Evolutionary conservation across 441 rosid genomes (phyloP).

Genomic region (Melastoma candidum): DNA sequence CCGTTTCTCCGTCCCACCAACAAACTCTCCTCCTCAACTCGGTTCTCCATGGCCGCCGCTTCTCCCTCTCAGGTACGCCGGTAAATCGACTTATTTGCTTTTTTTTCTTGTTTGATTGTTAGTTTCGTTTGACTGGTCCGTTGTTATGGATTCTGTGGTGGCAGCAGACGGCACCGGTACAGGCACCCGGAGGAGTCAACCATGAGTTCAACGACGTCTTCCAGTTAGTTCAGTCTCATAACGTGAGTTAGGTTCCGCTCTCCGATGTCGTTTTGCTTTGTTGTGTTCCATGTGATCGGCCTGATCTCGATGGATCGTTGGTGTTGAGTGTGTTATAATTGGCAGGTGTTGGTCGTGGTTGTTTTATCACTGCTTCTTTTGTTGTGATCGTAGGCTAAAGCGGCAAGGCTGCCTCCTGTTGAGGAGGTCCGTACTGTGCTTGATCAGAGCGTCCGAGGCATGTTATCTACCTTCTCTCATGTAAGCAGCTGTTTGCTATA

Average conservation of each 20-base stretch:
- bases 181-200: constrained; percentile 30
- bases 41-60: constrained; percentile 54
- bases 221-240: constrained; percentile 65
- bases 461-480: constrained; percentile 81
- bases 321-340: constrained; percentile 1
- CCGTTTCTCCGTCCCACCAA: constrained; percentile 19
- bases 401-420: constrained; percentile 68
- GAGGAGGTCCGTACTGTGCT: constrained; percentile 72
- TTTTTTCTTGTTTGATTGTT: neutral
- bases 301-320: neutral
- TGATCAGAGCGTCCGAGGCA: constrained; percentile 44
- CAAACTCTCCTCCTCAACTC: constrained; percentile 12
- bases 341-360: neutral
- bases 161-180: constrained; percentile 32
- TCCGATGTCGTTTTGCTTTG: constrained; percentile 2
- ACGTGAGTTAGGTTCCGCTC: constrained; percentile 29
- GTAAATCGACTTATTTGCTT: neutral
- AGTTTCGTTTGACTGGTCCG: neutral
- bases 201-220: constrained; percentile 34
- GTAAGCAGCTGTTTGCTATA: constrained; percentile 24
- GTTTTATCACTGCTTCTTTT: neutral
- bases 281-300: neutral
- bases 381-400: constrained; percentile 45
- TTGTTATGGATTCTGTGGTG: constrained; percentile 3
- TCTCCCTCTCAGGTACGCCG: constrained; percentile 30